Base-by-base conservation (phyloP, 495 filamentous ascomycete species). In the Aspergillus diversus region DNA sequence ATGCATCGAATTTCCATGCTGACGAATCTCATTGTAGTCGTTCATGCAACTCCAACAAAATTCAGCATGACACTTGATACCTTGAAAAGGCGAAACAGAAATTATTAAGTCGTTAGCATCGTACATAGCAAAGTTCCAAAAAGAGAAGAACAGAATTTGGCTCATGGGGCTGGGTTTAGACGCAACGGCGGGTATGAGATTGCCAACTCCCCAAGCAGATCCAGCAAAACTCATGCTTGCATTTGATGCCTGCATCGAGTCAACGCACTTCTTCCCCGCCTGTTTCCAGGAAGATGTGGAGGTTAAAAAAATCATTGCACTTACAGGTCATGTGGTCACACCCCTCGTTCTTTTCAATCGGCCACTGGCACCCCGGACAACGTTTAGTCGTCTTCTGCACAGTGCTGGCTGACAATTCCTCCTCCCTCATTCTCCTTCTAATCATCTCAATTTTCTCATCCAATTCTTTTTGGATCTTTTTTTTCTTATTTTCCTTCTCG, bases 311-410 rank as follows among this genome's bases (percentile, higher is more conserved):
- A 50, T 17, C 6, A 31, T 31, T 21, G 17, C 5, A 50, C 62
- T 64, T 11, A 64, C 62, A 64, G 1, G 55, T 64, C 55, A 64
- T 64, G 59, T 64, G 62, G 21, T 64, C 62, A 34, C 62, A 64
- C 6, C 62, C 62, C 4, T 54, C 55, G 27, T 64, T 64, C 37
- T 59, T 64, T 43, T 64, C 55, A 59, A 64, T 64, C 13, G 62
- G 62, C 62, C 62, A 64, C 37, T 17, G 49, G 47, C 62, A 64
- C 15, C 56, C 56, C 2, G 62, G 62, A 33, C 62, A 64, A 13
- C 49, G 47, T 34, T 64, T 64, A 6, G 55, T 64, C 31, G 62
- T 64, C 34, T 59, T 34, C 32, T 64, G 33, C 0, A 64, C 55
- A n/a, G 9, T 48, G 2, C 31, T 52, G 15, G 51, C 35, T 8